phyloP scores from a whole-genome alignment of 331 rosid species.

The Dryas integrifolia region DNA sequence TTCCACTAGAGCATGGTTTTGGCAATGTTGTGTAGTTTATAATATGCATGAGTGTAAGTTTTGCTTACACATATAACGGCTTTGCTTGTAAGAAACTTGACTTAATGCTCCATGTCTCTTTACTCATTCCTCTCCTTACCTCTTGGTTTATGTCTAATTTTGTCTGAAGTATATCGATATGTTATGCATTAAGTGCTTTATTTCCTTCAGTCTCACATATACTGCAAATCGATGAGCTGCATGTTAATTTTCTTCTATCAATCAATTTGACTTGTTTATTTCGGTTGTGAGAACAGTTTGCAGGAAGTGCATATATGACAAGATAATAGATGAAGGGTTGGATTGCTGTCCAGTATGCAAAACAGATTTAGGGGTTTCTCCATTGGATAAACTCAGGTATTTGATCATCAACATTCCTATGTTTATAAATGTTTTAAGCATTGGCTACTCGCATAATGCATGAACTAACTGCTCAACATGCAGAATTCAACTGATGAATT shows the following conservation, averaged over 20 bases:
- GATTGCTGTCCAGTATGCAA: slow-evolving; percentile 59
- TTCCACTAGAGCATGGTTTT: neutral
- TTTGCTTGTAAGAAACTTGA: neutral
- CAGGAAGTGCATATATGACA: slow-evolving; percentile 59
- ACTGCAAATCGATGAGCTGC: slow-evolving; percentile 10
- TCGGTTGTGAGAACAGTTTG: slow-evolving; percentile 52
- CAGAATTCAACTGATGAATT: neutral
- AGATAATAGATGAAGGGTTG: slow-evolving; percentile 40
- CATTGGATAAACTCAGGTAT: slow-evolving; percentile 59
- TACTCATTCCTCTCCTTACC: neutral
- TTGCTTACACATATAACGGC: neutral
- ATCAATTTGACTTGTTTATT: neutral
- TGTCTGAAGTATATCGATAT: neutral
- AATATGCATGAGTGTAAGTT: neutral
- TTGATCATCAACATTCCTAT: slow-evolving; percentile 10
- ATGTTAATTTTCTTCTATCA: neutral
- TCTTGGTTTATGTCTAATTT: neutral
- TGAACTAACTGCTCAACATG: neutral
- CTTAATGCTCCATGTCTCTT: neutral
- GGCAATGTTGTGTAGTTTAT: neutral
- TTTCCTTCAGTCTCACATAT: neutral
- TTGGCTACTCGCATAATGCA: neutral
- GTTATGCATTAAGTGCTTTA: neutral
- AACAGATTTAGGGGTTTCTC: slow-evolving; percentile 49
- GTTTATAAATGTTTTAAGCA: slow-evolving; percentile 2